Conservation (phyloP, 176 grass and related monocot species). For the Miscanthus lutarioriparius region DNA sequence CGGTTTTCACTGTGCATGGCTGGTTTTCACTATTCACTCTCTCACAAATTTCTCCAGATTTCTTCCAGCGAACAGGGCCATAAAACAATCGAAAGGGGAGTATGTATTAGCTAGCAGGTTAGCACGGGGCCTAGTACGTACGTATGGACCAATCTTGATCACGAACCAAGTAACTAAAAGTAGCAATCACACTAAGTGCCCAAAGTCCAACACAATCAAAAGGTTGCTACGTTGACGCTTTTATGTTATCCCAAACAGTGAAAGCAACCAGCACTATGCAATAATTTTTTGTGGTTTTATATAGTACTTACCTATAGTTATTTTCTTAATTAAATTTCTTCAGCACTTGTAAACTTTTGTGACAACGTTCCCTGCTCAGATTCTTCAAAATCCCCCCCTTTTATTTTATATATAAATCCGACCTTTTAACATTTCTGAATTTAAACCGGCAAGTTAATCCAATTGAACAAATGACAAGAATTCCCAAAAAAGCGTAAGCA, state of each 20-base stretch:
- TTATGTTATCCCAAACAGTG: constrained; percentile 22
- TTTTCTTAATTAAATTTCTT: not conserved
- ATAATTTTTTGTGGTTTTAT: constrained; percentile 19
- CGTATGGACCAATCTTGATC: not conserved
- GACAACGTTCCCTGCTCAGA: not conserved
- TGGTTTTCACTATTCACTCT: too few species aligned
- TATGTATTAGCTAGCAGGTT: not conserved
- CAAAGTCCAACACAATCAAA: constrained; percentile 24
- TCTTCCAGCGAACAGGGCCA: too few species aligned
- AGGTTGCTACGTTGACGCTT: constrained; percentile 17
- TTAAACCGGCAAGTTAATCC: not conserved
- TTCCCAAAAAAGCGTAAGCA: not conserved
- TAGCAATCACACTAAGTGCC: not conserved
- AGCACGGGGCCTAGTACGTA: not conserved
- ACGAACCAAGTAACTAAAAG: constrained; percentile 15
- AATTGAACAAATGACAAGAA: not conserved
- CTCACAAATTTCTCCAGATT: too few species aligned
- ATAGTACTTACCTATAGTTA: not conserved
- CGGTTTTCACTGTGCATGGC: too few species aligned
- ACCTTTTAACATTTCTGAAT: not conserved
- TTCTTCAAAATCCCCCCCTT: not conserved
- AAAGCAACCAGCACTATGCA: constrained; percentile 24
- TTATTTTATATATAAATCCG: not conserved
- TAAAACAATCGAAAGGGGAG: not conserved
- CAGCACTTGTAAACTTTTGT: not conserved